A percentile compares a stretch with the other conserved stretches of the same genome.
Conservation (phyloP, 139 green algal genomes). For the Chlamydomonas incerta region DNA sequence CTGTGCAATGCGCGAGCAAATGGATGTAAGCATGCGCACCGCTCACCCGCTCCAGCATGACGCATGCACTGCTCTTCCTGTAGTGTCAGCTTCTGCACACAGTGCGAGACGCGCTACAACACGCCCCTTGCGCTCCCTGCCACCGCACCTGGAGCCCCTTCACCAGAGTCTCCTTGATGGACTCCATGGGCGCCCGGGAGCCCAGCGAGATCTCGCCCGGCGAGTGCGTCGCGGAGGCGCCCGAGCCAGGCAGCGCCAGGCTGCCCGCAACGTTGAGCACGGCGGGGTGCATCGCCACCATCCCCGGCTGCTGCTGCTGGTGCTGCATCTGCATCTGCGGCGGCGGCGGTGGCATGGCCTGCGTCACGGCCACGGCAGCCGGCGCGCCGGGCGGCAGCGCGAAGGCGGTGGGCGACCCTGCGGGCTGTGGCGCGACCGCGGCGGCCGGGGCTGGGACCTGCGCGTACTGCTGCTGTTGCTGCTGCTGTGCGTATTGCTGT, state of each 20-base stretch:
- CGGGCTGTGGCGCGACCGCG: no score
- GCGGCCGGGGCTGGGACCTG: no score
- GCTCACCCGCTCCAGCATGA: no score
- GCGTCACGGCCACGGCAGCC: neutral
- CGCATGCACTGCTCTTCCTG: no score
- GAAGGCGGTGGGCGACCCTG: neutral
- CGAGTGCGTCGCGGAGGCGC: neutral
- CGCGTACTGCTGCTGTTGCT: no score
- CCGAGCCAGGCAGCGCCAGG: slow-evolving; percentile 14
- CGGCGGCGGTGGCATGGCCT: neutral
- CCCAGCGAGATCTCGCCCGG: neutral
- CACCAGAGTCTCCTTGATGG: neutral
- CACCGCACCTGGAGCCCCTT: slow-evolving; percentile 31
- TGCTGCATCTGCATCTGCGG: neutral
- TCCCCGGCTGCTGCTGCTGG: no score
- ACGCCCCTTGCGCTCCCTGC: no score
- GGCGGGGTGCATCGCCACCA: neutral
- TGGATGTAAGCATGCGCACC: no score
- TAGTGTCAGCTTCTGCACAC: no score
- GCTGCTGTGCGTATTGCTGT: neutral
- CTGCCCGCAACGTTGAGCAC: neutral
- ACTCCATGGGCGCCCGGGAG: neutral
- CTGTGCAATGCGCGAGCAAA: neutral
- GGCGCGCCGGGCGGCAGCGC: neutral
- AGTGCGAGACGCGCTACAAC: no score